Percentiles rank a stretch among this genome's conserved stretches.
These are phyloP conservation scores for Xylaria sp. DNA, from an alignment of 2,329 filamentous ascomycete species.

Conservation along the genomic window DNA sequence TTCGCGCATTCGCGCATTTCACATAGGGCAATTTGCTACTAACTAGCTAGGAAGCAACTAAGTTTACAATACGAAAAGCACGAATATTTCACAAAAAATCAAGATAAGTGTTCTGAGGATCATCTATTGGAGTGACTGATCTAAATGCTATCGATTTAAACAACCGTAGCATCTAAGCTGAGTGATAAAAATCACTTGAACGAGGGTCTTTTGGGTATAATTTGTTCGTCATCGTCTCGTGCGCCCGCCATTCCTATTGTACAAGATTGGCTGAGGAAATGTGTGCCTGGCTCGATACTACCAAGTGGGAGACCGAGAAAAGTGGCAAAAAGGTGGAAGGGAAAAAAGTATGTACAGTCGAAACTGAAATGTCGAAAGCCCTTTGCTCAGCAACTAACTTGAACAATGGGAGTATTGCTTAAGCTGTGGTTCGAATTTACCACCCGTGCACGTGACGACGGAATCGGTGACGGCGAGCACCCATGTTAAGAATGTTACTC, in stretches of 20 bases:
- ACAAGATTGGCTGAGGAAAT: not conserved
- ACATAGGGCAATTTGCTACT: too few species aligned
- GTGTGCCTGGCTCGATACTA: not conserved
- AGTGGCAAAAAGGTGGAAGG: not conserved
- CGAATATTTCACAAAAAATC: not conserved
- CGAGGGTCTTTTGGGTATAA: conserved; percentile 9
- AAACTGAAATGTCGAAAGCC: conserved; percentile 9
- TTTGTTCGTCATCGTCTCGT: not conserved
- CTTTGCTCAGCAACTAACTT: not conserved
- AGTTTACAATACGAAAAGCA: too few species aligned
- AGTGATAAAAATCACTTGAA: not conserved
- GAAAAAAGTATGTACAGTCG: conserved; percentile 23
- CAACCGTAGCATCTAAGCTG: not conserved
- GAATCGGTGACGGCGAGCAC: conserved; percentile 30
- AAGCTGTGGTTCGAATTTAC: not conserved
- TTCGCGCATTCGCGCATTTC: too few species aligned
- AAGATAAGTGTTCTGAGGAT: not conserved
- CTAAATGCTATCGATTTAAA: not conserved
- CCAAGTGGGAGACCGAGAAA: not conserved
- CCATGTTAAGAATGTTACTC: conserved; percentile 33
- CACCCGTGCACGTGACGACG: conserved; percentile 14
- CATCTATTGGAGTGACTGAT: conserved; percentile 3
- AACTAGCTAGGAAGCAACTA: too few species aligned
- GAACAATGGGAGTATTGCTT: not conserved
- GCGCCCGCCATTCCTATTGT: conserved; percentile 2